Base-by-base conservation (phyloP, 208 protist species). In the Trypanosoma theileri region DNA sequence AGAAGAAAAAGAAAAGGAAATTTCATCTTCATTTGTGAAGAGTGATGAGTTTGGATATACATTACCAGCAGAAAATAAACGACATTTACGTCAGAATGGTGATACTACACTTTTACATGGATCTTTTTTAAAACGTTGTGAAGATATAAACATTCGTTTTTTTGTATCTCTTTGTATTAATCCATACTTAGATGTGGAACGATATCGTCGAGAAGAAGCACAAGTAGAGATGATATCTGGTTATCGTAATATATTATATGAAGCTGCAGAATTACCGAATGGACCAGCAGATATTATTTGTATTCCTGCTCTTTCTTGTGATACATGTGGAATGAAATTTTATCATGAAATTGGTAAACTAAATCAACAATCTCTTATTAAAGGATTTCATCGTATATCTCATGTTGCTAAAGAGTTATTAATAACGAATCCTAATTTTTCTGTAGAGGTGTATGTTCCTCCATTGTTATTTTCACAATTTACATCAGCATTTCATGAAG, bases 151-250 rank as follows among this genome's bases (percentile, higher is more conserved):
- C 19, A 53, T 60, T 17, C 14, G 19, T 11, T 76, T 54, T 59
- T 51, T 56, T 50, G 62, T 81, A 4, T 77, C 79, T 0, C 55
- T 85, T 40, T 89, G 82, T 50, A 76, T 92, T 12, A 80, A 95
- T 70, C 90, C 90, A 0, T 80, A 84, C 66, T 77, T 95, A 21
- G 78, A 87, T 59, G 64, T 85, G 55, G 72, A 75, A 10, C 85
- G 75, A 50, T 91, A 82, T 61, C 85, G 79, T 13, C 82, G 88
- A 8, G 87, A 92, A 65, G 91, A 96, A 81, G 91, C 88, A 21
- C 85, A 96, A 79, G 91, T 94, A 52, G 88, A 96, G 78, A 77
- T 96, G 81, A 96, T 93, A 40, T 79, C 85, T 17, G 86, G 80
- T 13, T 96, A 93, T 58, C 87, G 91, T 50, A 96, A 96, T 60